These are phyloP conservation scores for Mortierella sp. DNA, from an alignment of 371 early-diverging fungal species.

Conservation along the genomic window DNA sequence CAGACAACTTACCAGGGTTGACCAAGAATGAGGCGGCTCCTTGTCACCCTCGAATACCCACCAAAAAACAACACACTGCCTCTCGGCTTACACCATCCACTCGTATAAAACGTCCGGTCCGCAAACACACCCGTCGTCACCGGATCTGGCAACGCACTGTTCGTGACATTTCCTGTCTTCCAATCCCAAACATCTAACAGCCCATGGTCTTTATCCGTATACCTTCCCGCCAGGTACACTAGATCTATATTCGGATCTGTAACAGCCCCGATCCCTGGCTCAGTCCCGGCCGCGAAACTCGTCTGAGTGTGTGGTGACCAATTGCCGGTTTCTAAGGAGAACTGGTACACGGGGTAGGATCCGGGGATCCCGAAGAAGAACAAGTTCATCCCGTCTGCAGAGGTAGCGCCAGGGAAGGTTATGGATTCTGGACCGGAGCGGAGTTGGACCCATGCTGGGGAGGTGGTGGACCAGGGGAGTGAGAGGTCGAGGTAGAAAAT, in stretches of 20 bases:
- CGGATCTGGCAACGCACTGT: not conserved
- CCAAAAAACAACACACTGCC: not conserved
- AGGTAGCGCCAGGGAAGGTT: not conserved
- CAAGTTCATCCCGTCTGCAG: not conserved
- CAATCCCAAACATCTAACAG: not conserved
- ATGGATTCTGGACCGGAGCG: not conserved
- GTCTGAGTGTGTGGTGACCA: not conserved
- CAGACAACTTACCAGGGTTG: not conserved
- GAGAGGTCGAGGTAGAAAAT: not conserved
- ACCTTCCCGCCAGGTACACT: not conserved
- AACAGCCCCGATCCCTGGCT: not conserved
- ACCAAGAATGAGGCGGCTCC: not conserved
- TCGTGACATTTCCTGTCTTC: not conserved
- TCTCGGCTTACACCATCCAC: not conserved
- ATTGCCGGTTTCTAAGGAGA: not conserved
- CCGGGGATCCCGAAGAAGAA: not conserved
- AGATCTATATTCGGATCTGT: not conserved
- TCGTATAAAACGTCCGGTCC: not conserved
- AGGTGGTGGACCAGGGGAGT: not conserved
- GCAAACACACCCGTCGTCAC: not conserved
- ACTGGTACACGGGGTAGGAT: not conserved
- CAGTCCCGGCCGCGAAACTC: not conserved
- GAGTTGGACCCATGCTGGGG: not conserved
- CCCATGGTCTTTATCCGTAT: not conserved
- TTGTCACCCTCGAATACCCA: not conserved